Percentiles rank a stretch among this genome's conserved stretches.
Evolutionary conservation across 2,329 filamentous ascomycete genomes (phyloP).

Genomic region (Colletotrichum sp.): DNA sequence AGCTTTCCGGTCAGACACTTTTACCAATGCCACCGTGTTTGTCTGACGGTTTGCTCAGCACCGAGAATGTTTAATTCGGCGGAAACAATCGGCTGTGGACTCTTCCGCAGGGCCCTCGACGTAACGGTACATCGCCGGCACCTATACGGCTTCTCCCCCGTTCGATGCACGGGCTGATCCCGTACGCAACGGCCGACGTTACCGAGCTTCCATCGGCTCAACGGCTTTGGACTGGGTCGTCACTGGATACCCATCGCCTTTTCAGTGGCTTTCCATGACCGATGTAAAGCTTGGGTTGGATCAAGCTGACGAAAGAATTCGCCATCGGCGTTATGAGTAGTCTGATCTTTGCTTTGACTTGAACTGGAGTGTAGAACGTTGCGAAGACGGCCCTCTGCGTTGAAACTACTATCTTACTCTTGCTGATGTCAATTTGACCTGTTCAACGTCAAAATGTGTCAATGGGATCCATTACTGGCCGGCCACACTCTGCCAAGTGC

Average conservation of each 20-base stretch:
- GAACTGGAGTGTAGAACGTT: not conserved
- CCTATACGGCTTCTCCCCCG: not conserved
- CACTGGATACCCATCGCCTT: not conserved
- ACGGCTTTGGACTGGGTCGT: not conserved
- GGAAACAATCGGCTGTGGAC: not conserved
- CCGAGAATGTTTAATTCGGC: not conserved
- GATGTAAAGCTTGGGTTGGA: not conserved
- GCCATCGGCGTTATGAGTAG: not conserved
- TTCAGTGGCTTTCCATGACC: not conserved
- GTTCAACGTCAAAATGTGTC: not conserved
- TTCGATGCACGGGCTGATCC: not conserved
- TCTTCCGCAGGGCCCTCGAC: not conserved
- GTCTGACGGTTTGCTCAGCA: not conserved
- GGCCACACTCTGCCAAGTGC: not conserved
- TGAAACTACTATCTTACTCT: not conserved
- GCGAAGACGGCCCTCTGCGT: not conserved
- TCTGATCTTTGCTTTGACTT: not conserved
- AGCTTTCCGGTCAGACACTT: slow-evolving; percentile 5
- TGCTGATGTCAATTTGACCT: not conserved
- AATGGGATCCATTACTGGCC: not conserved
- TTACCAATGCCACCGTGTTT: not conserved
- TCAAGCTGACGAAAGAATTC: not conserved
- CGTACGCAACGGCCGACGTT: not conserved
- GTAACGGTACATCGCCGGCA: not conserved
- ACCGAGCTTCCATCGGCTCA: not conserved